These are phyloP conservation scores for Pseudozyma thailandica DNA, from an alignment of 1,284 basidiomycete species.

Conservation along the genomic window DNA sequence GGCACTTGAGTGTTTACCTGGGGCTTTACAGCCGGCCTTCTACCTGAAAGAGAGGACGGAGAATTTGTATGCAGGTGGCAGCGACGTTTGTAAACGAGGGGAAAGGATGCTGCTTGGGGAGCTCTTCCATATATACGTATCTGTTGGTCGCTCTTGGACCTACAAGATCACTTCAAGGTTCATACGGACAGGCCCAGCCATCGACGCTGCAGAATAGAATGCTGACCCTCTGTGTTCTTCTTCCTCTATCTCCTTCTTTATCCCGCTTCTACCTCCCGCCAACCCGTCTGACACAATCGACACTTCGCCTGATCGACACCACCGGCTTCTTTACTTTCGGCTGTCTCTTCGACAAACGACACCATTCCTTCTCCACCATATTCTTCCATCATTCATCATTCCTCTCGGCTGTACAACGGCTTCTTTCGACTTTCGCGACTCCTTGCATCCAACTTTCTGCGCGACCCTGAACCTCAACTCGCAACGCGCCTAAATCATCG, in stretches of 20 bases:
- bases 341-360: not conserved
- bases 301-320: not conserved
- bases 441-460: constrained; percentile 33
- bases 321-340: not conserved
- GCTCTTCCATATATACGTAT: not conserved
- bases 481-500: constrained; percentile 20
- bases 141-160: not conserved
- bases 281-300: not conserved
- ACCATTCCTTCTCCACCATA: not conserved
- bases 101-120: too few relatives aligned
- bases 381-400: constrained; percentile 2
- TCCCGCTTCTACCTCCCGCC: not conserved
- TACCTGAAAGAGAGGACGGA: too few relatives aligned
- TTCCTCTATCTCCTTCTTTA: not conserved
- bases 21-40: too few relatives aligned
- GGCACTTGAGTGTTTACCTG: too few relatives aligned
- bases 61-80: too few relatives aligned
- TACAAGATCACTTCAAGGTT: too few relatives aligned
- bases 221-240: constrained; percentile 2
- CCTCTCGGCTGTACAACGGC: constrained; percentile 14
- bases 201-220: not conserved
- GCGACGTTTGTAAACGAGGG: too few relatives aligned
- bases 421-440: constrained; percentile 10
- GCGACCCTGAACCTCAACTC: constrained; percentile 5
- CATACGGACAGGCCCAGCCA: too few relatives aligned